These are phyloP conservation scores for Spathaspora sp. DNA, from an alignment of 1,139 yeast species.

Conservation along the genomic window DNA sequence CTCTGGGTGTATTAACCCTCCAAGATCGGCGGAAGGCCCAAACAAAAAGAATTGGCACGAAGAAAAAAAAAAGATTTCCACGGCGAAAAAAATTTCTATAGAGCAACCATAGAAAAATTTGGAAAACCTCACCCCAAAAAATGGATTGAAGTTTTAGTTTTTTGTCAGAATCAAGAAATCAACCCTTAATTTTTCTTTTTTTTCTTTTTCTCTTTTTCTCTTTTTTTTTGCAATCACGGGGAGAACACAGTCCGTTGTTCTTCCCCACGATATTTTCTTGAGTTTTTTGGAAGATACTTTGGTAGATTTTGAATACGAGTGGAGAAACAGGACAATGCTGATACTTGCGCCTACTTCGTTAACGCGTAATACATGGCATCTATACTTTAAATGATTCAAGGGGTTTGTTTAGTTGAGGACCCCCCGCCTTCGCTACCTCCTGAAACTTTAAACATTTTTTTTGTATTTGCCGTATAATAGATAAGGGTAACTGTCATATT, in stretches of 20 bases:
- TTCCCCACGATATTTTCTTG: background rate
- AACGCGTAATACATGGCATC: background rate
- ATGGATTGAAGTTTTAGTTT: too few relatives aligned
- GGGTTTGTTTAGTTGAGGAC: background rate
- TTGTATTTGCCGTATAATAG: background rate
- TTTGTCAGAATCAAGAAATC: conserved; percentile 1
- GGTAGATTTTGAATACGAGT: background rate
- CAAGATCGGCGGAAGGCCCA: background rate
- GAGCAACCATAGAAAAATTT: background rate
- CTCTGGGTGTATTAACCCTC: background rate
- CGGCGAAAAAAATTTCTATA: background rate
- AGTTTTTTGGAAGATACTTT: too few relatives aligned
- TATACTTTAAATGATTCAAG: background rate
- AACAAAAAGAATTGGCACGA: background rate
- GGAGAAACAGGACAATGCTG: background rate
- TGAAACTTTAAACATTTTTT: background rate
- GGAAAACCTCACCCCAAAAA: too few relatives aligned
- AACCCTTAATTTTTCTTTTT: background rate
- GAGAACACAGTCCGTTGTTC: background rate
- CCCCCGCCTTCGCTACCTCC: too few relatives aligned
- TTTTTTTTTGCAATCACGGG: background rate
- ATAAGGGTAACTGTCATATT: background rate
- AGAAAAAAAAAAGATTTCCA: background rate
- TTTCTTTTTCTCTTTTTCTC: too few relatives aligned
- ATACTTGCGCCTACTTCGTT: background rate